Evolutionary conservation across 257 asterid species (phyloP).

Genomic region (Solanum paucissectum): DNA sequence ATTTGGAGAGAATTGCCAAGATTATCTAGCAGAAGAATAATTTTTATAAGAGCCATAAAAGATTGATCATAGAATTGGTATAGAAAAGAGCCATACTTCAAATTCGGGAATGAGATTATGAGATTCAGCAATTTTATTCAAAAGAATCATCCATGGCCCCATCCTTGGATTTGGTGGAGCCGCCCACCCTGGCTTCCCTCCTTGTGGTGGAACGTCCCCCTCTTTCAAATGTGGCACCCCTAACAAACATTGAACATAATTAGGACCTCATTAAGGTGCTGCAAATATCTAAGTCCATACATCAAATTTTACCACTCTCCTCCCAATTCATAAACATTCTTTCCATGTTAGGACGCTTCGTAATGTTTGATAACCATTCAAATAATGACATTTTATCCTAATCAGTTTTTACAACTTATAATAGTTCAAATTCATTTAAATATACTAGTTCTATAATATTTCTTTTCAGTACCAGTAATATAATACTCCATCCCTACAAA

Average conservation of each 20-base stretch:
- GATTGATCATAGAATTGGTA: neutral
- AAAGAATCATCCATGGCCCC: constrained; percentile 70
- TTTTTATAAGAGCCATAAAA: neutral
- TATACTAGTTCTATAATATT: neutral
- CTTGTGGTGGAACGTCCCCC: constrained; percentile 80
- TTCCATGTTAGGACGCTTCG: neutral
- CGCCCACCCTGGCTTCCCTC: constrained; percentile 91
- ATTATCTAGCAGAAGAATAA: neutral
- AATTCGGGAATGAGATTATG: constrained; percentile 82
- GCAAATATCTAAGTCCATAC: neutral
- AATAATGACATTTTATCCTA: neutral
- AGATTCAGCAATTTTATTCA: constrained; percentile 71
- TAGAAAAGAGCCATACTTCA: constrained; percentile 39
- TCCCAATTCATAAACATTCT: neutral
- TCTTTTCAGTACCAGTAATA: neutral
- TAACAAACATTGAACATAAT: constrained; percentile 10
- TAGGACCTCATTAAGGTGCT: neutral
- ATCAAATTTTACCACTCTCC: neutral
- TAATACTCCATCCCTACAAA: neutral
- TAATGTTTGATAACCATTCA: neutral
- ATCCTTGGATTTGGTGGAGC: constrained; percentile 92
- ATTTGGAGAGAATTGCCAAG: neutral
- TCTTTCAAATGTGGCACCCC: constrained; percentile 89
- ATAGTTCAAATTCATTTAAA: neutral
- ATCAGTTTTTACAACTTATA: neutral